phyloP scores from a whole-genome alignment of 768 basidiomycete species.

The Myochromella boudieri region DNA sequence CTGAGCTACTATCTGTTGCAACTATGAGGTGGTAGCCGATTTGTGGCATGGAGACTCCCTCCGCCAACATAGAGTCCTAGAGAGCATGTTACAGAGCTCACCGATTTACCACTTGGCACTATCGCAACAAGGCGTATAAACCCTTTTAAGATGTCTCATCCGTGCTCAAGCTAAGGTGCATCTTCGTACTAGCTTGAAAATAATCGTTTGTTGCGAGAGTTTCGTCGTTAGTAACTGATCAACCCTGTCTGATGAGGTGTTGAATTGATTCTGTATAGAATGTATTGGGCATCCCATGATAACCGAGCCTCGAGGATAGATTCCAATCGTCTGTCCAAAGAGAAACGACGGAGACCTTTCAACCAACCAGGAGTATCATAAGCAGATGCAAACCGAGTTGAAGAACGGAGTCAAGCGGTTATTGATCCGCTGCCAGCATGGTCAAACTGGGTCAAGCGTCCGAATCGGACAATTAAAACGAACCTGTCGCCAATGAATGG shows the following conservation, averaged over 20 bases:
- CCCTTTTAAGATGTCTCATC: too few species aligned
- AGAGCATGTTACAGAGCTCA: too few species aligned
- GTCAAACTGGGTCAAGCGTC: background rate
- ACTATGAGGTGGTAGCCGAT: background rate
- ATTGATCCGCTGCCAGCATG: too few species aligned
- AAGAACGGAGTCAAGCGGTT: too few species aligned
- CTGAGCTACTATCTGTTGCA: background rate
- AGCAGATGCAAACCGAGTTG: background rate
- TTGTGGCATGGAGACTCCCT: constrained; percentile 7
- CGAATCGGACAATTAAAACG: constrained; percentile 2
- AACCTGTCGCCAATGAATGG: constrained; percentile 5
- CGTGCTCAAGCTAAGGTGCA: too few species aligned
- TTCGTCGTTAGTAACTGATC: too few species aligned
- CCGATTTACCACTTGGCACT: too few species aligned
- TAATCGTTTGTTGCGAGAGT: too few species aligned
- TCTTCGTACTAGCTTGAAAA: too few species aligned
- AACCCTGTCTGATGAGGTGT: background rate
- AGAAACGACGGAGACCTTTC: background rate
- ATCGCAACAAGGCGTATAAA: too few species aligned
- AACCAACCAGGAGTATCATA: background rate
- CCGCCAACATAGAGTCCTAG: too few species aligned
- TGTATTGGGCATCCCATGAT: background rate
- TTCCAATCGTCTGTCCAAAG: too few species aligned
- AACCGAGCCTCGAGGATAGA: background rate
- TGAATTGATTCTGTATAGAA: background rate